These are phyloP conservation scores for Ichthyophonus hoferi DNA, from an alignment of 208 protist species.

Conservation along the genomic window DNA sequence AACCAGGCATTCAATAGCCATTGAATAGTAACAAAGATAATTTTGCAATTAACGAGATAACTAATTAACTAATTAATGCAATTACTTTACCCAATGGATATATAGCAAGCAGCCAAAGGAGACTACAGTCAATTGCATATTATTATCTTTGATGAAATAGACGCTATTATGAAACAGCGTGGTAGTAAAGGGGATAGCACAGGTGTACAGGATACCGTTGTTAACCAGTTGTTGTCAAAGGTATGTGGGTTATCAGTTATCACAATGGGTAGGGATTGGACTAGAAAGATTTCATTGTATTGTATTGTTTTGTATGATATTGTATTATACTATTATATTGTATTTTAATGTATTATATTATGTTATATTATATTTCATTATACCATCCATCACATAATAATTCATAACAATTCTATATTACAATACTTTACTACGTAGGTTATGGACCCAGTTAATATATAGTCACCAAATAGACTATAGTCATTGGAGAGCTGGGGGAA, in stretches of 20 bases:
- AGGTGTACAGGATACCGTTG: constrained; percentile 93
- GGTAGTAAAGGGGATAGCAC: constrained; percentile 74
- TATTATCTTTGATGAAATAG: constrained; percentile 99
- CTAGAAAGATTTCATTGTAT: background rate
- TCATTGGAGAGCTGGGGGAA: no score
- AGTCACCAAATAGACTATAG: no score
- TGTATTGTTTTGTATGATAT: no score
- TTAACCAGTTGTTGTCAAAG: constrained; percentile 99
- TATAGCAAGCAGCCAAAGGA: constrained; percentile 68
- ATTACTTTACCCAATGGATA: background rate
- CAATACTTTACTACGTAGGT: no score
- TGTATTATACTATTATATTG: no score
- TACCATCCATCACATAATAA: no score
- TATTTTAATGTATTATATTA: background rate
- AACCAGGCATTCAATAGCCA: no score
- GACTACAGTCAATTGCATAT: constrained; percentile 94
- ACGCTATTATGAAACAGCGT: constrained; percentile 92
- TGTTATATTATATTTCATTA: constrained; percentile 12
- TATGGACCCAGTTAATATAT: no score
- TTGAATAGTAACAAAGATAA: no score
- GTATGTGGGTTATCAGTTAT: constrained; percentile 64
- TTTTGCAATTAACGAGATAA: no score
- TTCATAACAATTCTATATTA: no score
- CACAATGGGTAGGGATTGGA: background rate
- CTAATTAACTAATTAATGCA: no score